Evolutionary conservation across 257 asterid genomes (phyloP).

Genomic region (Salvia hispanica): DNA sequence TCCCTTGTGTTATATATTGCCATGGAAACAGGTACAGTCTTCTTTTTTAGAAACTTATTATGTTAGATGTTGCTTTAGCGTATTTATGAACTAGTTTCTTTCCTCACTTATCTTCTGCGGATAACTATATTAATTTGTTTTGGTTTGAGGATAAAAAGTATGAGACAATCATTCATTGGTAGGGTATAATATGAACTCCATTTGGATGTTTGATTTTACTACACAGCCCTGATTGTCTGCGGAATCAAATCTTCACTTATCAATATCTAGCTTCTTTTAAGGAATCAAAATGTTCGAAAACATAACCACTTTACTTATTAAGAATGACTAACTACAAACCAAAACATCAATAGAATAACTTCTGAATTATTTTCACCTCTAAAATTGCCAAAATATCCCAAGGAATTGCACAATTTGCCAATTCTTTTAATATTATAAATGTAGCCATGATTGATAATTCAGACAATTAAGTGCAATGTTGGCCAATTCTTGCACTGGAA

Average conservation of each 20-base stretch:
- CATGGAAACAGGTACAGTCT: conserved; percentile 89
- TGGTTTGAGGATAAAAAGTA: conserved; percentile 3
- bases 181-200: neutral
- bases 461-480: neutral
- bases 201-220: too few species aligned
- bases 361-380: neutral
- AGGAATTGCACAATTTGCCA: neutral
- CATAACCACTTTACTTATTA: neutral
- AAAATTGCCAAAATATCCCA: neutral
- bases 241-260: neutral
- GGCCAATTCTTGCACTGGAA: neutral
- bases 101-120: conserved; percentile 6
- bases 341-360: neutral
- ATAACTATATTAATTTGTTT: neutral
- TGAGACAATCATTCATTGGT: conserved; percentile 2
- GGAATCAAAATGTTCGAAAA: conserved; percentile 8
- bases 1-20: conserved; percentile 97
- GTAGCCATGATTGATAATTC: neutral
- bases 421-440: neutral
- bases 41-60: conserved; percentile 24
- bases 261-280: neutral
- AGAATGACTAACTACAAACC: neutral
- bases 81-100: neutral
- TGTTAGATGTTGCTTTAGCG: conserved; percentile 21
- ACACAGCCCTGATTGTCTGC: too few species aligned